phyloP scores from a whole-genome alignment of 2,329 filamentous ascomycete species.

The Pleurostoma richardsiae region DNA sequence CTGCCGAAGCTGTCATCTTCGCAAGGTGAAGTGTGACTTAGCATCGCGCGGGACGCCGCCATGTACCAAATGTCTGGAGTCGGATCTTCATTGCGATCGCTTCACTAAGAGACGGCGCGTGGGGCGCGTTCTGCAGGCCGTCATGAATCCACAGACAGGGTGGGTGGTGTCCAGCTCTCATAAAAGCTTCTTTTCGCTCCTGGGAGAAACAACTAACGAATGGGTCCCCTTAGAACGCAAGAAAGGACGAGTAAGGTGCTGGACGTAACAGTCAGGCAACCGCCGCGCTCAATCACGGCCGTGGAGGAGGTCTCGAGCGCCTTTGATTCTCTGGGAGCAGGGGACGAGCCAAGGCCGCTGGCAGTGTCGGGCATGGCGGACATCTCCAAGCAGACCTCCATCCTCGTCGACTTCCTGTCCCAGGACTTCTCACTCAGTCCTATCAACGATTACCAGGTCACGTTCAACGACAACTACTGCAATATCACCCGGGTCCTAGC shows the following conservation, averaged over 20 bases:
- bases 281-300: background rate
- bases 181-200: background rate
- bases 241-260: background rate
- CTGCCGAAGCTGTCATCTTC: background rate
- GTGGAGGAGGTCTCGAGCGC: background rate
- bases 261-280: background rate
- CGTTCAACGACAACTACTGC: background rate
- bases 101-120: background rate
- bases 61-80: background rate
- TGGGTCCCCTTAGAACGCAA: background rate
- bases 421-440: background rate
- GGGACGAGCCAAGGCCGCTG: background rate
- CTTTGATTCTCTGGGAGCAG: background rate
- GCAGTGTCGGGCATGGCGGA: background rate
- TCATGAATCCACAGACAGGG: background rate
- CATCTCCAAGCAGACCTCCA: background rate
- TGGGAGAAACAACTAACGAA: background rate
- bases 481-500: background rate
- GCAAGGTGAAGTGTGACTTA: background rate
- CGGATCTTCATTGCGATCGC: background rate
- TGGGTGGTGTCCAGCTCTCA: background rate
- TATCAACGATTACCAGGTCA: background rate
- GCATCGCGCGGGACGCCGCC: background rate
- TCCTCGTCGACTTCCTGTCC: background rate
- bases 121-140: background rate